Evolutionary conservation across 2,329 filamentous ascomycete genomes (phyloP), one percentile per base, ranked within the genome.

Genomic region (Zymoseptoria pseudotritici): DNA sequence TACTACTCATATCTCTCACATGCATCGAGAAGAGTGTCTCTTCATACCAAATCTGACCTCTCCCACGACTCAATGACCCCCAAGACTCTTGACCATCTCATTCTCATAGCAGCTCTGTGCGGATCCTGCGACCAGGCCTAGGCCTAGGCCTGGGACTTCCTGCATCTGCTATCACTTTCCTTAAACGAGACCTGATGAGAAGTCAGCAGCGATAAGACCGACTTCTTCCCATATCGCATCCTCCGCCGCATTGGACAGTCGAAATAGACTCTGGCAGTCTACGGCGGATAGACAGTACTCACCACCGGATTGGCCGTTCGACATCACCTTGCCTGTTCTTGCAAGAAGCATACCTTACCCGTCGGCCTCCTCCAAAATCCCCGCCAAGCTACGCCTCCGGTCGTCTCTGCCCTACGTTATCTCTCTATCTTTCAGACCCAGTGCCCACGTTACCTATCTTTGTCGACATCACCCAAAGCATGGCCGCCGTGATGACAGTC

Each of bases 401-500:
- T 54, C 61, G 59, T 36, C 61, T 52, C 22, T 42, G 53, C 59
- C 51, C 49, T 54, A 54, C 55, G 58, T 57, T 50, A 53, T 53
- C 58, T 58, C 53, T 56, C 61, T 61, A 61, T 61, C 63, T 62
- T 59, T 53, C 53, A 56, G 56, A 64, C 60, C 31, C 31, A 10
- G 31, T 2, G 3, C 13, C 3, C 3, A 36, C 31, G 2, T 59
- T 60, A 61, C 60, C 53, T 58, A 59, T 61, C 62, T 61, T 53
- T 52, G 50, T 57, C 60, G 57, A 58, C 65, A 54, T 67, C 63
- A 62, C 51, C 56, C 54, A 54, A 60, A 64, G 53, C 69, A 79
- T 80, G 78, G 77, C 78, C 67, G 76, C 78, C 60, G 77, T 74
- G 65, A 75, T 80, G 67, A 75, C 78, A 66, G 76, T 79, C 67